Conservation (phyloP, 139 green algal genomes). For the Tetradesmus lagerheimii region DNA sequence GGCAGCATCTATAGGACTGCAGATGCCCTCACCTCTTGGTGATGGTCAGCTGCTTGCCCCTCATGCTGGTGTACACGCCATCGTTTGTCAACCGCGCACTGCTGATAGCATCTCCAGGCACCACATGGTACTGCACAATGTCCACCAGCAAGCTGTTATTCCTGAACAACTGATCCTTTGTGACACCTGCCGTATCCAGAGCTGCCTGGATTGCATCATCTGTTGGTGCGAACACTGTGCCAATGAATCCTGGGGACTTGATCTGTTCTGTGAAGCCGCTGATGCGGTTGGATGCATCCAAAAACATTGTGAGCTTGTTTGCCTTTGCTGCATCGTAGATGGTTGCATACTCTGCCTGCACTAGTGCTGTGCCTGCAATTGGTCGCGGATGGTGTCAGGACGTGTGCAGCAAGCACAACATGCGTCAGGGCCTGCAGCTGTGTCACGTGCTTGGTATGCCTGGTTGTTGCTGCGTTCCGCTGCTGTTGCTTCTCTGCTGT, state of each 20-base stretch:
- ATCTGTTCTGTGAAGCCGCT: slow-evolving; percentile 27
- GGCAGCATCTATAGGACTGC: background rate
- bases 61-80: slow-evolving; percentile 41
- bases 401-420: background rate
- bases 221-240: slow-evolving; percentile 42
- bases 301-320: slow-evolving; percentile 11
- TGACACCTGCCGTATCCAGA: background rate
- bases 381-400: background rate
- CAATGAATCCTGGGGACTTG: slow-evolving; percentile 28
- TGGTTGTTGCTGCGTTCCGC: too few species aligned
- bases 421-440: too few species aligned
- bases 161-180: slow-evolving; percentile 7
- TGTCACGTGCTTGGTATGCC: too few species aligned
- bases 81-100: slow-evolving; percentile 10
- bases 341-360: slow-evolving; percentile 17
- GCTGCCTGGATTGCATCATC: slow-evolving; percentile 10
- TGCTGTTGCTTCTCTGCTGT: too few species aligned
- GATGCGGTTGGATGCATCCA: slow-evolving; percentile 6
- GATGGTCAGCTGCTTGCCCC: slow-evolving; percentile 42
- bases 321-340: slow-evolving; percentile 25
- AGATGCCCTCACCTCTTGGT: slow-evolving; percentile 31
- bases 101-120: slow-evolving; percentile 22
- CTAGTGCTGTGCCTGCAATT: background rate
- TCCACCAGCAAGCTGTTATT: slow-evolving; percentile 42
- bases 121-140: slow-evolving; percentile 43